Conservation (phyloP, 352 stramenopile species). For the Globisporangium echinulatum region DNA sequence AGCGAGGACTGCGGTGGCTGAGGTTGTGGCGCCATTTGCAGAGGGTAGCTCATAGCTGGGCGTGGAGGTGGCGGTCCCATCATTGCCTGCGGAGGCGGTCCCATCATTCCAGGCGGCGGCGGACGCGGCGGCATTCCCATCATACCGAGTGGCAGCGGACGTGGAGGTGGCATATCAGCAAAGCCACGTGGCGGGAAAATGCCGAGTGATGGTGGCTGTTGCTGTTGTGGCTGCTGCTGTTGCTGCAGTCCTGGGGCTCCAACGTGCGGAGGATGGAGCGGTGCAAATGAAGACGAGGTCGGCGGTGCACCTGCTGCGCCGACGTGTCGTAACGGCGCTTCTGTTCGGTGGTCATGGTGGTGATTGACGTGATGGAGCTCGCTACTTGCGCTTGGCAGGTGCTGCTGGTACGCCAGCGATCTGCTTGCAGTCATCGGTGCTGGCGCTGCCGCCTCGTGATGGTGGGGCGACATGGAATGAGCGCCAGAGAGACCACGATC, state of each 20-base stretch:
- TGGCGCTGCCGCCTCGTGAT: neutral
- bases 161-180: slow-evolving; percentile 2
- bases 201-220: slow-evolving; percentile 4
- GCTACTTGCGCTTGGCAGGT: neutral
- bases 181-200: slow-evolving; percentile 5
- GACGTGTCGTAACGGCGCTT: neutral
- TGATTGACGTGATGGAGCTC: no score
- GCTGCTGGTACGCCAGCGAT: neutral
- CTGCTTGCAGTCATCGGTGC: neutral
- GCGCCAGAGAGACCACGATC: slow-evolving; percentile 31
- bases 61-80: neutral
- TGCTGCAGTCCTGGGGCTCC: neutral
- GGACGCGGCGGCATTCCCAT: neutral
- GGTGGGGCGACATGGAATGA: slow-evolving; percentile 41
- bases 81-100: neutral
- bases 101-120: neutral
- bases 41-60: neutral
- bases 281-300: no score
- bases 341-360: neutral
- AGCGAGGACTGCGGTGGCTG: neutral
- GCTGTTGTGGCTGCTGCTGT: neutral
- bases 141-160: neutral
- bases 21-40: neutral
- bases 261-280: no score
- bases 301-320: no score